Base-by-base conservation (phyloP, 202 grass and related monocot species). In the Carex sylvatica region DNA sequence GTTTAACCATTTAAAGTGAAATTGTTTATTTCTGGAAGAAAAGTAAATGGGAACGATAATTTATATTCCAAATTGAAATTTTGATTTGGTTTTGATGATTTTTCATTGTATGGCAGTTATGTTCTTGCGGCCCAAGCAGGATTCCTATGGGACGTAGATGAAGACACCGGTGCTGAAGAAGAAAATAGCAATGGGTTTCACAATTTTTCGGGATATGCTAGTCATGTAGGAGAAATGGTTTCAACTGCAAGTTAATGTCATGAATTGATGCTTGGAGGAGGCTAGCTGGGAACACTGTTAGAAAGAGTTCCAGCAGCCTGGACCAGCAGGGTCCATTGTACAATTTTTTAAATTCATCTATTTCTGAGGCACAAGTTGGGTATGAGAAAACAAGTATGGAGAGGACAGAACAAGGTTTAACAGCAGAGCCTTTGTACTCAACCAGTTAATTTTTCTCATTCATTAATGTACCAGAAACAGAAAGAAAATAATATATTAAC, bases 71-170 rank as follows among this genome's bases (percentile, higher is more conserved):
- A 74, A 63, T 30, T 61, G 36, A 35, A 8, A 36, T 51, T 9
- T 10, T 33, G 49, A 60, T 56, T 22, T 22, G 22, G 15, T 59
- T 44, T 36, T 4, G 13, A 23, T 81, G 8, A 77, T 82, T 55
- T 78, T 11, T 3, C 18, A 20, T 33, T 33, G 16, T 11, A 70
- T 77, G 83, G 55, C 84, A 98, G 92, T 87, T 85, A 90, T 49
- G 92, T 99, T 62, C 93, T 91, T 9, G 92, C 96, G 0, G 92
- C 91, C 15, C 90, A 93, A 44, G 91, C 96, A 44, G 88, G 89
- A 0, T 95, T 99, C 84, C 60, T 99, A 18, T 98, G 95, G 95
- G 92, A 95, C 74, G 81, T 83, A 30, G 95, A 97, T 15, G 90
- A 94, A 22, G 81, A 16, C n/a, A 81, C 79, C 0, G 86, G 16